Conservation (phyloP, 352 stramenopile species). For the Phytophthora pluvialis region DNA sequence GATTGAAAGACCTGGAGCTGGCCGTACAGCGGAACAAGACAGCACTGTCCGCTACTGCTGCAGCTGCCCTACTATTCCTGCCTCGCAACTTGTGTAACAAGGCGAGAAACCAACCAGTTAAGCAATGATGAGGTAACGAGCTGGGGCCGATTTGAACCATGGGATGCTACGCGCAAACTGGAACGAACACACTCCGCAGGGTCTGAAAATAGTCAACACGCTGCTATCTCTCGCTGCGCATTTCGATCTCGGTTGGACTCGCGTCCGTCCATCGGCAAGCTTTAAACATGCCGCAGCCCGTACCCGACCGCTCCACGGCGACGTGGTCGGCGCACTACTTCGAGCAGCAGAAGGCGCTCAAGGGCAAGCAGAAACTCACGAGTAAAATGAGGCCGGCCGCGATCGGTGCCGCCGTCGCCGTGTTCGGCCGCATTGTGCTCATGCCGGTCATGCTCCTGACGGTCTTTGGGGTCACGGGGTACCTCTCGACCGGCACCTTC, state of each 20-base stretch:
- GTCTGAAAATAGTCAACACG: not conserved
- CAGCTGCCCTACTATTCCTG: too few relatives aligned
- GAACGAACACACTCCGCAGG: too few relatives aligned
- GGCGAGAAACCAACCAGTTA: too few relatives aligned
- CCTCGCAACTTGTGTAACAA: too few relatives aligned
- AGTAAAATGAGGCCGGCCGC: slow-evolving; percentile 33
- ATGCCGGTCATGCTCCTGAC: slow-evolving; percentile 33
- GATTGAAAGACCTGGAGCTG: too few relatives aligned
- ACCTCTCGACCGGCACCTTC: slow-evolving; percentile 30
- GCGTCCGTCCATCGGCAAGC: not conserved
- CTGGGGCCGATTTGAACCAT: not conserved
- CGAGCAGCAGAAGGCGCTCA: slow-evolving; percentile 24
- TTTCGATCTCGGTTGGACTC: slow-evolving; percentile 12
- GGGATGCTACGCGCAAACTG: not conserved
- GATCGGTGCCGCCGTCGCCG: slow-evolving; percentile 26
- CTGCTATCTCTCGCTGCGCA: not conserved
- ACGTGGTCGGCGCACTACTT: slow-evolving; percentile 35
- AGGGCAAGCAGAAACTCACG: slow-evolving; percentile 20
- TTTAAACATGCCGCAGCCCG: slow-evolving; percentile 11
- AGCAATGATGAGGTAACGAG: too few relatives aligned
- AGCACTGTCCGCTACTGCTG: too few relatives aligned
- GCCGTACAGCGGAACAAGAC: too few relatives aligned
- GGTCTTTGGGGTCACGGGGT: slow-evolving; percentile 26
- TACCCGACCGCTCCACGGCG: slow-evolving; percentile 23
- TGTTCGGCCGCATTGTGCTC: slow-evolving; percentile 35